A percentile compares a stretch with the other conserved stretches of the same genome.
Conservation (phyloP, 2,329 filamentous ascomycete genomes). For the Aschersonia sp. region DNA sequence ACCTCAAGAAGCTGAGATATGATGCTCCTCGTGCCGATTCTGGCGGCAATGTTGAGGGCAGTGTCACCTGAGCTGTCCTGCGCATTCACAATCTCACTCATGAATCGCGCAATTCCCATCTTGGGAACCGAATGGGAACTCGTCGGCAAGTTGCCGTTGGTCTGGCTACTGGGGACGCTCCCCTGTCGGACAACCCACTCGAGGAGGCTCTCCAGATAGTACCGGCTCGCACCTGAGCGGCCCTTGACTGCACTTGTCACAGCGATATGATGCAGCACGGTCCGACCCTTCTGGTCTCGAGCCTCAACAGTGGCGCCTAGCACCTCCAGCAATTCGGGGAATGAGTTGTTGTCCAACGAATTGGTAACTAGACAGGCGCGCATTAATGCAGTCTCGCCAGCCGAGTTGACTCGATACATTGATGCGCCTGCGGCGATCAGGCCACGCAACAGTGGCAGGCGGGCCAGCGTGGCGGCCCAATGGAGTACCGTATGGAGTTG, state of each 20-base stretch:
- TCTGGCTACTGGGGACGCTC: constrained; percentile 42
- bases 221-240: constrained; percentile 77
- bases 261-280: constrained; percentile 90
- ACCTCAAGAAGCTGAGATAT: constrained; percentile 95
- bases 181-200: constrained; percentile 89
- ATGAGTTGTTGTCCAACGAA: constrained; percentile 79
- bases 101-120: constrained; percentile 83
- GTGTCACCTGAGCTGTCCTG: constrained; percentile 92
- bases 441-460: constrained; percentile 66
- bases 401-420: constrained; percentile 74
- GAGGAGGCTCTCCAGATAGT: constrained; percentile 86
- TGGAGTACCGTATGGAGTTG: constrained; percentile 84
- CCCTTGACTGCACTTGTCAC: constrained; percentile 93
- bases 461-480: constrained; percentile 88
- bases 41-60: constrained; percentile 80
- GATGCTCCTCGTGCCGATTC: constrained; percentile 86
- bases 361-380: constrained; percentile 88
- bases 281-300: constrained; percentile 75
- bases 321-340: constrained; percentile 79
- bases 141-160: constrained; percentile 18
- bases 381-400: constrained; percentile 86
- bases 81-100: constrained; percentile 93
- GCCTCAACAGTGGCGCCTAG: constrained; percentile 83
- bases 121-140: constrained; percentile 37
- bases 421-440: constrained; percentile 76